Percentiles rank a stretch among this genome's conserved stretches.
Conservation (phyloP, 208 protist genomes). For the Leishmania tarentolae region DNA sequence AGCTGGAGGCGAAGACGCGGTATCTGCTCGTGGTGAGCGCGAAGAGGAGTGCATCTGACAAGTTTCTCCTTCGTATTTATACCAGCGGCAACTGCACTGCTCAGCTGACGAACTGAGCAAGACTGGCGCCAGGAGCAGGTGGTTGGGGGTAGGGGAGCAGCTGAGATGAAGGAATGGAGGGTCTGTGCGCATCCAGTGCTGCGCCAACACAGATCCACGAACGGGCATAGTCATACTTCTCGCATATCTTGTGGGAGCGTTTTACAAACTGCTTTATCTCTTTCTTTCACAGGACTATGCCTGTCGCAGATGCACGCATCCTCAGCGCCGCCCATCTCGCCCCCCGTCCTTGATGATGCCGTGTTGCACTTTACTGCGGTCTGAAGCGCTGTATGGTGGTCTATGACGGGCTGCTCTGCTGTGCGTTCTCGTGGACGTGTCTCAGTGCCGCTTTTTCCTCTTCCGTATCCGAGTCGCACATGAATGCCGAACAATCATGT, state of each 20-base stretch:
- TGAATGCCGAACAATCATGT: not conserved
- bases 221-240: not conserved
- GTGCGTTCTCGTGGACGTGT: not conserved
- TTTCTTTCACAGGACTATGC: not conserved
- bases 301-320: not conserved
- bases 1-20: conserved; percentile 44
- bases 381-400: not conserved
- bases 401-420: not conserved
- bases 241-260: not conserved
- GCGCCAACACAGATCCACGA: not conserved
- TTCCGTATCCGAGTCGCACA: not conserved
- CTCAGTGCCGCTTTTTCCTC: not conserved
- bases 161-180: not conserved
- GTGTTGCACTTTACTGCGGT: not conserved
- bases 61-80: conserved; percentile 75
- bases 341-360: not conserved
- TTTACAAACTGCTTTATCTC: not conserved
- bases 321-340: not conserved
- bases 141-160: not conserved
- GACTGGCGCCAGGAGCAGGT: not conserved
- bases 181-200: too few relatives aligned
- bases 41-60: conserved; percentile 33
- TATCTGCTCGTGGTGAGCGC: conserved; percentile 74
- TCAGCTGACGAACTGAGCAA: conserved; percentile 29
- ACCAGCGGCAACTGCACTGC: conserved; percentile 41